Percentiles rank a stretch among this genome's conserved stretches.
Conservation (phyloP, 169 alveolate genomes). For the Condylostoma magnum region DNA sequence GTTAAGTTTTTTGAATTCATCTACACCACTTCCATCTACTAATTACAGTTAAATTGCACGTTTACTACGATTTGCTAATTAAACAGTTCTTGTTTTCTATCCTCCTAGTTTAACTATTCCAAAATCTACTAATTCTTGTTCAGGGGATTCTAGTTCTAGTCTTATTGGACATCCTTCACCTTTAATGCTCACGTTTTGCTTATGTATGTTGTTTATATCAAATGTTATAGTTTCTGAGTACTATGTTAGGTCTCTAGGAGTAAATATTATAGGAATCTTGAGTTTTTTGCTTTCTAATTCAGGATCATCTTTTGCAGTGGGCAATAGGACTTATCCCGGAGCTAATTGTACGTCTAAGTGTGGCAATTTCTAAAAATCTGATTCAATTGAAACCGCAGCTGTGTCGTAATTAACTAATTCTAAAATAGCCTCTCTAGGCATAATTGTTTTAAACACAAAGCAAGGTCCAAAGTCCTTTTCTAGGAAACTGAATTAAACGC, state of each 20-base stretch:
- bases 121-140: slow-evolving; percentile 77
- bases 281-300: slow-evolving; percentile 70
- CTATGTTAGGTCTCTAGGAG: slow-evolving; percentile 85
- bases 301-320: slow-evolving; percentile 52
- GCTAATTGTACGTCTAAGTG: slow-evolving; percentile 73
- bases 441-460: slow-evolving; percentile 82
- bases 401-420: slow-evolving; percentile 80
- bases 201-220: slow-evolving; percentile 80
- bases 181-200: slow-evolving; percentile 74
- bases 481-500: slow-evolving; percentile 81
- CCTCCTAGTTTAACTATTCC: slow-evolving; percentile 77
- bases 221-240: slow-evolving; percentile 84
- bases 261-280: slow-evolving; percentile 84
- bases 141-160: slow-evolving; percentile 83
- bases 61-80: slow-evolving; percentile 65
- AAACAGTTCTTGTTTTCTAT: slow-evolving; percentile 68
- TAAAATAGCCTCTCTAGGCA: slow-evolving; percentile 61
- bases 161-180: slow-evolving; percentile 90
- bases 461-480: slow-evolving; percentile 91
- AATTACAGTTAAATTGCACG: slow-evolving; percentile 51
- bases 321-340: slow-evolving; percentile 82
- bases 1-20: slow-evolving; percentile 54
- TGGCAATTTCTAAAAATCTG: slow-evolving; percentile 80
- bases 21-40: slow-evolving; percentile 42
- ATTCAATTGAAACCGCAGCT: slow-evolving; percentile 84